Evolutionary conservation across 2,329 filamentous ascomycete genomes (phyloP).

Genomic region (Aspergillus sp.): DNA sequence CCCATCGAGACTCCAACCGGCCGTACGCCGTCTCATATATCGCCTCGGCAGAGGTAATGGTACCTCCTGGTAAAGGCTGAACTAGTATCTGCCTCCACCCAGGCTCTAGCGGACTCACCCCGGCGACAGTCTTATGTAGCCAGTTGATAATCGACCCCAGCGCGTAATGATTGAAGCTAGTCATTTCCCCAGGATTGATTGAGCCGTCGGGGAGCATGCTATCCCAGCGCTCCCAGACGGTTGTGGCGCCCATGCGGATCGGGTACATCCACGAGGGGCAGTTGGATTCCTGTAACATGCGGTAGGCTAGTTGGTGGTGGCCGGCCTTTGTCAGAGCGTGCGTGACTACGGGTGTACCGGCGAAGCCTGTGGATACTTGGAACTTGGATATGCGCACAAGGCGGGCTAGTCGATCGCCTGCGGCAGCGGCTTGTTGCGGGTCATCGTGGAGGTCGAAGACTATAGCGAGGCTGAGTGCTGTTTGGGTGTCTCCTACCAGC

Average conservation of each 20-base stretch:
- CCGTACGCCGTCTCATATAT: conserved; percentile 34
- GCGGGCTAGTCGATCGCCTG: conserved; percentile 11
- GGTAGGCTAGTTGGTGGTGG: conserved; percentile 31
- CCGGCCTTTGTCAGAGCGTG: conserved; percentile 27
- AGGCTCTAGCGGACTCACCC: conserved; percentile 25
- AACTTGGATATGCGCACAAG: conserved; percentile 28
- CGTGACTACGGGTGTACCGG: conserved; percentile 30
- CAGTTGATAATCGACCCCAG: conserved; percentile 41
- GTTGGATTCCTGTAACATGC: conserved; percentile 39
- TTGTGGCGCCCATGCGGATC: conserved; percentile 43
- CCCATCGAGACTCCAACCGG: conserved; percentile 23
- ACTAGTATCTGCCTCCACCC: conserved; percentile 34
- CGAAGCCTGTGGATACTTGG: conserved; percentile 39
- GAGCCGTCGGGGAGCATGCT: conserved; percentile 38
- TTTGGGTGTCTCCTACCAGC: conserved; percentile 34
- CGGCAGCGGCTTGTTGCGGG: conserved; percentile 4
- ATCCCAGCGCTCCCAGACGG: conserved; percentile 48
- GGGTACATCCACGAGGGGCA: conserved; percentile 42
- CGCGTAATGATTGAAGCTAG: conserved; percentile 46
- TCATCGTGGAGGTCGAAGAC: conserved; percentile 26
- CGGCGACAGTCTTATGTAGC: conserved; percentile 33
- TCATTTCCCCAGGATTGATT: conserved; percentile 45
- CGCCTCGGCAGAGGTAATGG: conserved; percentile 29
- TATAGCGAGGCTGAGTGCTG: conserved; percentile 26
- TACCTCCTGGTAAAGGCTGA: conserved; percentile 31